Evolutionary conservation across 31 red algal genomes (phyloP).

Genomic region (Asparagopsis taxiformis): DNA sequence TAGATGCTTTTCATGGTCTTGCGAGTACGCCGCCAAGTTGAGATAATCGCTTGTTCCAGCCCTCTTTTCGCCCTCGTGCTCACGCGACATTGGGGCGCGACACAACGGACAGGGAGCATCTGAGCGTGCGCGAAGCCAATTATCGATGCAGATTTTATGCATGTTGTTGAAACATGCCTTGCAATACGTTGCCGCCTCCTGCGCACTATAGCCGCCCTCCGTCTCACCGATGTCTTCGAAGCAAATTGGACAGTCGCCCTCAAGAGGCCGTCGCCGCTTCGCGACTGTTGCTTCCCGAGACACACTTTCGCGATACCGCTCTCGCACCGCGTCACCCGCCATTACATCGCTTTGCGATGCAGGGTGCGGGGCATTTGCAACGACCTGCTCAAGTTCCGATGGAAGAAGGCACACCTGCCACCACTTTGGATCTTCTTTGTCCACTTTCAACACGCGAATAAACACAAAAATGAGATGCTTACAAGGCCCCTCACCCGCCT

Average conservation of each 20-base stretch:
- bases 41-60: neutral
- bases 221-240: constrained; percentile 13
- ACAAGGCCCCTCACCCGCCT: constrained; percentile 20
- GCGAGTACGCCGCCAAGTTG: constrained; percentile 3
- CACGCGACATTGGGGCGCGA: neutral
- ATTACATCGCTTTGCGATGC: constrained; percentile 1
- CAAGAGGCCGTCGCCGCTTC: constrained; percentile 5
- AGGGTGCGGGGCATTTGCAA: neutral
- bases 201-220: neutral
- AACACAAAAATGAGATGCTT: constrained; percentile 68
- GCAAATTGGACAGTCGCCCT: constrained; percentile 52
- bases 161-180: constrained; percentile 36
- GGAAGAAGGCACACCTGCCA: constrained; percentile 33
- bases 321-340: constrained; percentile 33
- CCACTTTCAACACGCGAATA: constrained; percentile 38
- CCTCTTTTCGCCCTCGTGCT: neutral
- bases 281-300: neutral
- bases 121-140: constrained; percentile 13
- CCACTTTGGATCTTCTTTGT: constrained; percentile 11
- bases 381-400: constrained; percentile 21
- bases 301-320: neutral
- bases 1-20: neutral
- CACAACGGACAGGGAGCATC: constrained; percentile 36
- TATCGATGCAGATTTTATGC: constrained; percentile 32
- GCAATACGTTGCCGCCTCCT: constrained; percentile 37